phyloP scores from a whole-genome alignment of 345 rosid genomes.

The Eucalyptus virginea region DNA sequence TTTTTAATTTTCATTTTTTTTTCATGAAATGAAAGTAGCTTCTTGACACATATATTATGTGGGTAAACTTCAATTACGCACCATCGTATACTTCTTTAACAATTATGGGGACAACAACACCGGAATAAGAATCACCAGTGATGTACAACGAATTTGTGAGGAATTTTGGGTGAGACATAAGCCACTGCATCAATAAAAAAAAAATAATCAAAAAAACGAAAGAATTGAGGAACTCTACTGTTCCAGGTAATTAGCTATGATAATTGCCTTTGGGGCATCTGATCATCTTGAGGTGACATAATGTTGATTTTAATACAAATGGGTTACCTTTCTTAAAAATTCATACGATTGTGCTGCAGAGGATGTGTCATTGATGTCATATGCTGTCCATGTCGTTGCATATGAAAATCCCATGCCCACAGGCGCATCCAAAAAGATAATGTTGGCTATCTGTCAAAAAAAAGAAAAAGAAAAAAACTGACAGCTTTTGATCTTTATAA shows the following conservation, averaged over 20 bases:
- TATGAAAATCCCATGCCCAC: slow-evolving; percentile 32
- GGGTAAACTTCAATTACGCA: background rate
- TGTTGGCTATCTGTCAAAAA: slow-evolving; percentile 3
- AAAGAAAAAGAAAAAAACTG: background rate
- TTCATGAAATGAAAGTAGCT: background rate
- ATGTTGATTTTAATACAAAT: too few relatives aligned
- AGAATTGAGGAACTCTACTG: too few relatives aligned
- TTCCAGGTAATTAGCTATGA: background rate
- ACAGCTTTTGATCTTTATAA: background rate
- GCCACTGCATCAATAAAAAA: slow-evolving; percentile 5
- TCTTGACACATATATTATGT: background rate
- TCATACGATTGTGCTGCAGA: background rate
- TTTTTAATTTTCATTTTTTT: background rate
- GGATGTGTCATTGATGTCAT: background rate
- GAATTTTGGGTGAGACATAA: slow-evolving; percentile 7
- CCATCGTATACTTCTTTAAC: slow-evolving; percentile 3
- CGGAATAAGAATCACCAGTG: slow-evolving; percentile 18
- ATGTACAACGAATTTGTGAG: slow-evolving; percentile 7
- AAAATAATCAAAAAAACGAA: too few relatives aligned
- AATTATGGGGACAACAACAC: background rate
- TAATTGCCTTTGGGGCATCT: background rate
- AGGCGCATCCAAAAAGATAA: slow-evolving; percentile 21
- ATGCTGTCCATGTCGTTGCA: slow-evolving; percentile 3
- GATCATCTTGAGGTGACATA: background rate
- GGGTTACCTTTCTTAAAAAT: slow-evolving; percentile 13